Percentiles rank a stretch among this genome's conserved stretches.
Evolutionary conservation across 2,329 filamentous ascomycete species (phyloP).

Genomic region (Corniculantispora saksenae): DNA sequence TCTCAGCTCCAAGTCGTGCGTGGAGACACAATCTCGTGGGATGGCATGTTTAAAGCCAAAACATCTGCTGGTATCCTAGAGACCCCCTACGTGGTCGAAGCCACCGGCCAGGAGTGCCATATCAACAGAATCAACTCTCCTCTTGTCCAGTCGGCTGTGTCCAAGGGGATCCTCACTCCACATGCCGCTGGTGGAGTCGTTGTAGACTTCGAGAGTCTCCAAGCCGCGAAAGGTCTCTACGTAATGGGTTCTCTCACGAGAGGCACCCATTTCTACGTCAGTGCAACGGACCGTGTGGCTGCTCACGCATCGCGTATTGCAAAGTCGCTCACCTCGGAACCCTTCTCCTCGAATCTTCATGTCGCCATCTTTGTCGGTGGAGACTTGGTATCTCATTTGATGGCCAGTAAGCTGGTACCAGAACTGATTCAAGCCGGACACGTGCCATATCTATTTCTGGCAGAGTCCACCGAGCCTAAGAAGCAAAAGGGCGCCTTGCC

Average conservation of each 20-base stretch:
- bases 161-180: slow-evolving; percentile 7
- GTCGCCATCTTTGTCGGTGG: slow-evolving; percentile 8
- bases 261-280: slow-evolving; percentile 20
- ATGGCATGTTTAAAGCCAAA: slow-evolving; percentile 12
- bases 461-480: background rate
- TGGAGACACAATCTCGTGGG: background rate
- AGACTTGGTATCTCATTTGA: slow-evolving; percentile 8
- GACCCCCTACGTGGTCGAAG: slow-evolving; percentile 9
- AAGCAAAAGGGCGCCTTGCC: background rate
- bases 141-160: slow-evolving; percentile 5
- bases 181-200: slow-evolving; percentile 14
- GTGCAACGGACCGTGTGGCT: slow-evolving; percentile 15
- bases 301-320: slow-evolving; percentile 17
- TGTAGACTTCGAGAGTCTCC: slow-evolving; percentile 13
- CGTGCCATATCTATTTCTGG: slow-evolving; percentile 12
- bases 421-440: slow-evolving; percentile 9
- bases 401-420: slow-evolving; percentile 16
- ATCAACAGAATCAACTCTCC: slow-evolving; percentile 12
- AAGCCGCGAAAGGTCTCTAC: background rate
- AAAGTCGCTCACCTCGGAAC: slow-evolving; percentile 6
- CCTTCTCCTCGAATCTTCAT: background rate
- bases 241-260: slow-evolving; percentile 16
- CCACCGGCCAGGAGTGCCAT: slow-evolving; percentile 11
- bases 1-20: slow-evolving; percentile 13
- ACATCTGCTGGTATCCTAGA: slow-evolving; percentile 11